Base-by-base conservation (phyloP, 768 basidiomycete species). In the Podaxis sp. region DNA sequence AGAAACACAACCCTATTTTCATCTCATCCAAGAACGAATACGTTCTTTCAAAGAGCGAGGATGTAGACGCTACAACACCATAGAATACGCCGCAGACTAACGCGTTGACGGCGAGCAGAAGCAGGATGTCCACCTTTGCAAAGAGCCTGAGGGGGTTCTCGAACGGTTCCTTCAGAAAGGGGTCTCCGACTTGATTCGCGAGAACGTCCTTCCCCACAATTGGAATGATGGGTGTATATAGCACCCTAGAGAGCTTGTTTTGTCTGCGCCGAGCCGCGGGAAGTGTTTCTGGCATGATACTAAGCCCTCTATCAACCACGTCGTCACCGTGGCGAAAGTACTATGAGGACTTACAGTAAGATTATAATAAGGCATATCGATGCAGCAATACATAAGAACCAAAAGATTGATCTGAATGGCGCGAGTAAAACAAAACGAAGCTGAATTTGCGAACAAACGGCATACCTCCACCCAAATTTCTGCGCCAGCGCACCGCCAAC, bases 1-100 rank as follows among this genome's bases (percentile, higher is more conserved):
- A 75, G 76, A 88, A 95, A 71, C 90, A 93, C 4, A 95, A 74
- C 2, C 93, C 93, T 36, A 91, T 80, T 26, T 84, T 79, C 2
- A 86, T 85, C 64, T 90, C 82, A 60, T 73, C 81, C 20, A 92
- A 77, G 64, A 73, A 80, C 0, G 86, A 81, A 66, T 95, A 93
- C 0, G 80, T 75, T 1, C 73, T 65, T 55, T 80, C 75, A 69
- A 93, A 87, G 0, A 88, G 77, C 0, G 87, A 82, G 1, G 89
- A 86, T 15, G 88, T 78, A 1, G 84, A 83, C 0, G 90, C 82
- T 1, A 78, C 81, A 33, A 88, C 82, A 37, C 80, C 82, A 66
- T 89, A 89, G 68, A 84, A 86, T 1, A 87, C 81, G 8, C 84
- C 75, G 66, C 82, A 85, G 12, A 80, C 64, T 8, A 84, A 70